A percentile compares a stretch with the other conserved stretches of the same genome.
Evolutionary conservation across 164 flowering plant species (phyloP).

Genomic region (Kalanchoe fedtschenkoi): DNA sequence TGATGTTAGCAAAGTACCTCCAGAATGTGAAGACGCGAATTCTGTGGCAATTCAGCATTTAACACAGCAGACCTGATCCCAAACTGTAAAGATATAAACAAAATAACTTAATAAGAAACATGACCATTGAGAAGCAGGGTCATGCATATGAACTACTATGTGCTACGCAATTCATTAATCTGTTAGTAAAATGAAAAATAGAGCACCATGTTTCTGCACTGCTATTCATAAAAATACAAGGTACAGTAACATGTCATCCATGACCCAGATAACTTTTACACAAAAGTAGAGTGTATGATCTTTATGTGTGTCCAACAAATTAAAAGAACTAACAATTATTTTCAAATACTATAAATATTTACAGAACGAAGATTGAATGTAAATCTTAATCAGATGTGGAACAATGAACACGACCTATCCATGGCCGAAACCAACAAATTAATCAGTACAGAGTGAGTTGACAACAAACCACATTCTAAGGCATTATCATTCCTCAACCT

Average conservation of each 20-base stretch:
- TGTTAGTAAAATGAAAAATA: background rate
- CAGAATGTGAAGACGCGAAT: constrained; percentile 90
- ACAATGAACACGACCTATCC: no score
- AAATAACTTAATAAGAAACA: background rate
- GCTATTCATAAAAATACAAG: no score
- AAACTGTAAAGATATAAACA: constrained; percentile 41
- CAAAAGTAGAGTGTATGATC: no score
- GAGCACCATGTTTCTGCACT: no score
- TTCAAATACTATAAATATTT: background rate
- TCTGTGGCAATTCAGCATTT: constrained; percentile 94
- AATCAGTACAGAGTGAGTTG: no score
- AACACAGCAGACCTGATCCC: constrained; percentile 77
- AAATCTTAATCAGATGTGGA: no score
- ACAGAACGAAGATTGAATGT: background rate
- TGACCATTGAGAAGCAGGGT: background rate
- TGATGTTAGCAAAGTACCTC: constrained; percentile 39
- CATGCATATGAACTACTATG: background rate
- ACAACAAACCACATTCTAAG: background rate
- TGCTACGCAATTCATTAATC: background rate
- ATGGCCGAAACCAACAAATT: no score
- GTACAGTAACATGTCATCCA: no score
- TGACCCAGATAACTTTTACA: no score
- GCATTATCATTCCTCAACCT: background rate
- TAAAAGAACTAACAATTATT: background rate
- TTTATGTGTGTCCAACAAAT: no score